Conservation (phyloP, 2,329 filamentous ascomycete genomes). For the Stemphylium beticola region DNA sequence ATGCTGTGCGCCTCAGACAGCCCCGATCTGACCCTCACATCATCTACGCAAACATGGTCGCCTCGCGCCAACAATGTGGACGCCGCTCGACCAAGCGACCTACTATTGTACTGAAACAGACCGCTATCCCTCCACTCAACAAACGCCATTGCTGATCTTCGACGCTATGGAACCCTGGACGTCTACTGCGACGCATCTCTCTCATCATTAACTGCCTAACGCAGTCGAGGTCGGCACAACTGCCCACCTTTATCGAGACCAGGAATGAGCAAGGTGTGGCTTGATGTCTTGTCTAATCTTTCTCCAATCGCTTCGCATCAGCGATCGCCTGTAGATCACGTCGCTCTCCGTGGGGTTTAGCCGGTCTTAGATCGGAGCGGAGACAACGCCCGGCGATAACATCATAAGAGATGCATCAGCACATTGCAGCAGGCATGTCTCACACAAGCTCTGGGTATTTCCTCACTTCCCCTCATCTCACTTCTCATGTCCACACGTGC, state of each 20-base stretch:
- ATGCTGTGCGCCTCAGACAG: conserved; percentile 12
- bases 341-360: neutral
- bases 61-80: neutral
- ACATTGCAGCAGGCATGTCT: neutral
- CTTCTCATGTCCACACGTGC: neutral
- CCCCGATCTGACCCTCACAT: conserved; percentile 5
- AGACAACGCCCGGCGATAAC: neutral
- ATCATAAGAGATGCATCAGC: neutral
- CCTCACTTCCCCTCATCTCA: neutral
- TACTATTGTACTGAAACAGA: neutral
- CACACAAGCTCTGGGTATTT: neutral
- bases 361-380: neutral
- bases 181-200: neutral
- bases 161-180: neutral
- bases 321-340: neutral
- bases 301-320: neutral
- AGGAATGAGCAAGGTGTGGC: neutral
- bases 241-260: neutral
- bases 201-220: neutral
- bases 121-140: neutral
- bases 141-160: conserved; percentile 5
- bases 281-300: conserved; percentile 1
- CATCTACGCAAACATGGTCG: conserved; percentile 4
- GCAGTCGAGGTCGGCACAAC: neutral
- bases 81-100: conserved; percentile 2